Evolutionary conservation across 768 basidiomycete genomes (phyloP).

Genomic region (Obba rivulosa): DNA sequence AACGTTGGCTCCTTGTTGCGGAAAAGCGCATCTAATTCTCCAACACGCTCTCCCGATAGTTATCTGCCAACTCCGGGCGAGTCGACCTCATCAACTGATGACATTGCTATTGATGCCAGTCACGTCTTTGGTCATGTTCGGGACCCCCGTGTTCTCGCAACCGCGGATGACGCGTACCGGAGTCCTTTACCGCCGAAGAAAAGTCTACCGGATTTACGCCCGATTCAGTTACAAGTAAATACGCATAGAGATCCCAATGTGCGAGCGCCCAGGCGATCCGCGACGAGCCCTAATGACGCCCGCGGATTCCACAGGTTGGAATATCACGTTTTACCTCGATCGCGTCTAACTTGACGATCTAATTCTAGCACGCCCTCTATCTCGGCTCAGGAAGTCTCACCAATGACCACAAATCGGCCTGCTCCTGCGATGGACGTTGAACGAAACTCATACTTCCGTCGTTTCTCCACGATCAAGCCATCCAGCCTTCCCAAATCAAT

Average conservation of each 20-base stretch:
- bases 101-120: slow-evolving; percentile 24
- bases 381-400: slow-evolving; percentile 30
- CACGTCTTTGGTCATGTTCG: not conserved
- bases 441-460: slow-evolving; percentile 89
- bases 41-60: slow-evolving; percentile 46
- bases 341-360: too few species aligned
- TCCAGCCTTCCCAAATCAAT: slow-evolving; percentile 59
- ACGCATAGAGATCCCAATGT: too few species aligned
- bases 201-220: slow-evolving; percentile 81
- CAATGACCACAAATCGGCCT: slow-evolving; percentile 34
- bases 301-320: slow-evolving; percentile 5
- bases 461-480: slow-evolving; percentile 73
- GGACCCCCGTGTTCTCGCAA: too few species aligned
- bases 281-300: slow-evolving; percentile 18
- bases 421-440: slow-evolving; percentile 68
- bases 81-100: slow-evolving; percentile 41
- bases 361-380: too few species aligned
- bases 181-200: slow-evolving; percentile 46
- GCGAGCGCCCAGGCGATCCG: slow-evolving; percentile 17
- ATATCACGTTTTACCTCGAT: too few species aligned
- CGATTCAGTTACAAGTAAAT: slow-evolving; percentile 32
- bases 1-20: slow-evolving; percentile 33
- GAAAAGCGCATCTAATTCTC: slow-evolving; percentile 27
- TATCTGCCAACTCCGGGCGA: slow-evolving; percentile 56
- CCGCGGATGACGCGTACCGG: too few species aligned